Conservation (phyloP, 2,329 filamentous ascomycete species). For the Leptographium flavum region DNA sequence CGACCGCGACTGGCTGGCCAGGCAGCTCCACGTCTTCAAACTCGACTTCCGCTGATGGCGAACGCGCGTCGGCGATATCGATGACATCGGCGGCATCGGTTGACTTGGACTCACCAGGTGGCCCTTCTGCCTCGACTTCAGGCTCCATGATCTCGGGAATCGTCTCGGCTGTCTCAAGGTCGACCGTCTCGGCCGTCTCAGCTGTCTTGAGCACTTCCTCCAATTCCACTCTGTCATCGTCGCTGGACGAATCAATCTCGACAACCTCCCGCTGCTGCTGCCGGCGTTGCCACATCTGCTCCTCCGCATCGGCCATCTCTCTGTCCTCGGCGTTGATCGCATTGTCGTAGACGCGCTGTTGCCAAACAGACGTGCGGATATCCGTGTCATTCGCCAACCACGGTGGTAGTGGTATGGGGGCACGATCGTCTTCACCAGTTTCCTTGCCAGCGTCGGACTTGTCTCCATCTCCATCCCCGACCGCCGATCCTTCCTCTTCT, state of each 20-base stretch:
- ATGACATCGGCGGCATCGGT: no score
- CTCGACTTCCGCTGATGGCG: conserved; percentile 4
- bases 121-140: no score
- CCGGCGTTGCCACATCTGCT: conserved; percentile 28
- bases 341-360: conserved; percentile 39
- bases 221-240: conserved; percentile 28
- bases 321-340: conserved; percentile 52
- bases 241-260: conserved; percentile 44
- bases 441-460: no score
- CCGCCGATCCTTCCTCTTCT: conserved; percentile 12
- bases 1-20: not conserved
- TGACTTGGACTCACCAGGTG: no score
- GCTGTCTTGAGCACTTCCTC: not conserved
- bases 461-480: conserved; percentile 10
- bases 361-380: conserved; percentile 47
- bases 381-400: conserved; percentile 58
- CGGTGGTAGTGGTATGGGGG: conserved; percentile 52
- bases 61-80: not conserved
- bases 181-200: not conserved
- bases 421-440: conserved; percentile 20
- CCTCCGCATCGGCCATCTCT: conserved; percentile 40
- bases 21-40: conserved; percentile 22
- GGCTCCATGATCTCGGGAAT: no score
- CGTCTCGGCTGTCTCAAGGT: no score
- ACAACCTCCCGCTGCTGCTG: conserved; percentile 34